Base-by-base conservation (phyloP, 2,329 filamentous ascomycete genomes). In the Ascocoryne sarcoides region DNA sequence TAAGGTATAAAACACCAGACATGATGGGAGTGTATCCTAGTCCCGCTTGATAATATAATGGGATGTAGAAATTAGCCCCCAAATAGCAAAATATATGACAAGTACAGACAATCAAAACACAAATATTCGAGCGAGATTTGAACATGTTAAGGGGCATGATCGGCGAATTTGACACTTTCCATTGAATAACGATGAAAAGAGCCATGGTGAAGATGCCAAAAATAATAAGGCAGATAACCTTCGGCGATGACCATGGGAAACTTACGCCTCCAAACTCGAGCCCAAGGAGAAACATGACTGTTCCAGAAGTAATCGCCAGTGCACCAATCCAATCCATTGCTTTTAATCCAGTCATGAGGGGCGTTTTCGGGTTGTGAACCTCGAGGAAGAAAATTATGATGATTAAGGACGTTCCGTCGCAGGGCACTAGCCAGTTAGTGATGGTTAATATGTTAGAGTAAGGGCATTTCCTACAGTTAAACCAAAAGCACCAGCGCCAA, bases 201-300 rank as follows among this genome's bases (percentile, higher is more conserved):
- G 32, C 21, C 7, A 84, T 69, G 7, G 71, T 65, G 28, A 82
- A 45, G 20, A 74, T 55, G 75, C 86, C 85, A 51, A 88, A 87
- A 37, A 89, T 64, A 47, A 92, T 70, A 20, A 93, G 69, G 54
- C 82, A 88, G 52, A 93, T 70, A 18, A 88, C 82, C 0, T 74
- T 79, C 2, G 82, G 69, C 0, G 84, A 89, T 38, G 64, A 62
- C 86, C 86, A 93, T 1, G 86, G 80, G 46, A 74, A 75, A 20
- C 68, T 67, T 37, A 84, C 73, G 37, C 84, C 86, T 39, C 86
- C 87, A 47, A 88, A 83, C 54, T 92, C 81, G 8, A 93, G 73
- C 1, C 85, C 87, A 33, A 93, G 76, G 2, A 93, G 73, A 51
- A 92, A 70, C 82, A 92, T 88, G 20, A 92, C 67, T 0, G 83